Evolutionary conservation across 1,139 yeast genomes (phyloP).

Genomic region (Debaryomyces psychrophilus): DNA sequence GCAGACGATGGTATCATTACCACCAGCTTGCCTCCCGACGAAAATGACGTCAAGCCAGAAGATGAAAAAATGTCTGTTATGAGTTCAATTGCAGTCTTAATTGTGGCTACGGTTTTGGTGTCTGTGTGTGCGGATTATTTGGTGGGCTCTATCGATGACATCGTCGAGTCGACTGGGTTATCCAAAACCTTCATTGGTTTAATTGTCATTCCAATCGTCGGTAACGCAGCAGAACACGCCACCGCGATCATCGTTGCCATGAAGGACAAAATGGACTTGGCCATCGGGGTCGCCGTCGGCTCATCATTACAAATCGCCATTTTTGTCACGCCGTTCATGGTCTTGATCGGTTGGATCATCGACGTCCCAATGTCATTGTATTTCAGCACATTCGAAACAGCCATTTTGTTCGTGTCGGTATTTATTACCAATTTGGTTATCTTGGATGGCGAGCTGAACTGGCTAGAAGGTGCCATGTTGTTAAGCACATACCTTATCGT

Average conservation of each 20-base stretch:
- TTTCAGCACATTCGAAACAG: conserved; percentile 92
- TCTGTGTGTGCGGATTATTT: conserved; percentile 91
- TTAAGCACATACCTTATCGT: conserved; percentile 82
- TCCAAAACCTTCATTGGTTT: conserved; percentile 95
- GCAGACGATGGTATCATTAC: conserved; percentile 42
- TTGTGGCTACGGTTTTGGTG: conserved; percentile 74
- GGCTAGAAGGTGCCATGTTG: conserved; percentile 96
- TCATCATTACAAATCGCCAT: conserved; percentile 93
- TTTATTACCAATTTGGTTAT: conserved; percentile 85
- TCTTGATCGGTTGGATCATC: conserved; percentile 85
- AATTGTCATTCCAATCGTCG: conserved; percentile 92
- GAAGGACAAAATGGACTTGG: conserved; percentile 96
- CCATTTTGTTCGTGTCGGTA: conserved; percentile 84
- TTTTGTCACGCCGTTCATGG: conserved; percentile 94
- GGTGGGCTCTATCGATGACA: conserved; percentile 88
- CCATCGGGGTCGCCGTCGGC: conserved; percentile 97
- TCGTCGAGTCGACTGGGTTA: conserved; percentile 81
- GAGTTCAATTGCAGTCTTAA: conserved; percentile 52
- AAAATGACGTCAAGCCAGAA: conserved; percentile 32
- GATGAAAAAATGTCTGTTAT: conserved; percentile 40
- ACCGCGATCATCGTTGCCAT: conserved; percentile 94
- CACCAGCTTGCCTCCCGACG: conserved; percentile 32
- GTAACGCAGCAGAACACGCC: conserved; percentile 98
- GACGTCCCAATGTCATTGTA: conserved; percentile 92
- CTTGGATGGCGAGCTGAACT: conserved; percentile 91